phyloP scores from a whole-genome alignment of 768 basidiomycete genomes.

The Agaricus subrufescens region DNA sequence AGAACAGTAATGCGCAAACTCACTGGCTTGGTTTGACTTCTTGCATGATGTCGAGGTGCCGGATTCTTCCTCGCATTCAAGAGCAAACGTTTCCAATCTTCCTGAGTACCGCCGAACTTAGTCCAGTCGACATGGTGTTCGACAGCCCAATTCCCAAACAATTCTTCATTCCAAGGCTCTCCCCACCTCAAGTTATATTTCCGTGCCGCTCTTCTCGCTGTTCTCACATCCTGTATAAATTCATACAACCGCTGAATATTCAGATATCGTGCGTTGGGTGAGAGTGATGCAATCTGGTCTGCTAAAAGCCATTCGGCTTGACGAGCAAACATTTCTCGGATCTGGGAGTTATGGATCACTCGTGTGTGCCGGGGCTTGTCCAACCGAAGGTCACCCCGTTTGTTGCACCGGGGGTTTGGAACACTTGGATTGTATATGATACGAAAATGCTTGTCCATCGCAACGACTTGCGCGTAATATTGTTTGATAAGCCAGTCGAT shows the following conservation, averaged over 20 bases:
- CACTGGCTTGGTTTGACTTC: background rate
- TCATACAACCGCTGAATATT: slow-evolving; percentile 41
- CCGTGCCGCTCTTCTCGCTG: slow-evolving; percentile 27
- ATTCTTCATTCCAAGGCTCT: slow-evolving; percentile 20
- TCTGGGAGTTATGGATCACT: slow-evolving; percentile 44
- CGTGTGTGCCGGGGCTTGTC: slow-evolving; percentile 37
- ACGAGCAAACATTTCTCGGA: slow-evolving; percentile 45
- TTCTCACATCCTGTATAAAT: slow-evolving; percentile 33
- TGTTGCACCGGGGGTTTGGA: background rate
- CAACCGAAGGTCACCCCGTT: slow-evolving; percentile 19
- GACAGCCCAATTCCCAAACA: slow-evolving; percentile 7
- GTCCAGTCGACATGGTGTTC: slow-evolving; percentile 19
- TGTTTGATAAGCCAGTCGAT: slow-evolving; percentile 45
- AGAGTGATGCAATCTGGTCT: slow-evolving; percentile 32
- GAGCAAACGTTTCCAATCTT: slow-evolving; percentile 25
- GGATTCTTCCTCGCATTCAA: slow-evolving; percentile 11
- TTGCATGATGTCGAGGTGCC: slow-evolving; percentile 9
- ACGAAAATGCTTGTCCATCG: slow-evolving; percentile 21
- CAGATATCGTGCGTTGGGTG: slow-evolving; percentile 24
- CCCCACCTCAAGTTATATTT: slow-evolving; percentile 25
- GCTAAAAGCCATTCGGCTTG: slow-evolving; percentile 59
- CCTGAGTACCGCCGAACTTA: slow-evolving; percentile 25
- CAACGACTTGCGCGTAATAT: slow-evolving; percentile 29
- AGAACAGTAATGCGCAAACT: background rate
- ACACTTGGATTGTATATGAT: slow-evolving; percentile 27